phyloP scores from a whole-genome alignment of 768 basidiomycete species.

The Tulasnella sp. region DNA sequence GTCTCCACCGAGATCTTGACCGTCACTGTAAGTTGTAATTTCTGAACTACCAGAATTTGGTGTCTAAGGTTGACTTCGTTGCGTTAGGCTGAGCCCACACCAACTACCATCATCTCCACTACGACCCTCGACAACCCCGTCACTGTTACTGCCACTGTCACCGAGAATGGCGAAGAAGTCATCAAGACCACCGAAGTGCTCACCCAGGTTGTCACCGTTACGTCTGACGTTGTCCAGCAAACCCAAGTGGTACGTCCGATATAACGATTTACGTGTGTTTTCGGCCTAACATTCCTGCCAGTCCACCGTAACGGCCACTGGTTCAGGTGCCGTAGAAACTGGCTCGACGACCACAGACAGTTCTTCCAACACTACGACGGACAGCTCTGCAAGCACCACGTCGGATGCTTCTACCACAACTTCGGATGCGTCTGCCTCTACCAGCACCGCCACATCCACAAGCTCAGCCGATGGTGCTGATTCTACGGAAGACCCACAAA shows the following conservation, averaged over 20 bases:
- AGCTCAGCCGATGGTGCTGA: neutral
- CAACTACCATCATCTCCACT: neutral
- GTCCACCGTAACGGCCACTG: neutral
- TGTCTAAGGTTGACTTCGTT: no score
- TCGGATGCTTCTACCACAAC: neutral
- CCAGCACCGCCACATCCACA: neutral
- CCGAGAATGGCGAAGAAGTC: neutral
- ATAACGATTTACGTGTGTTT: neutral
- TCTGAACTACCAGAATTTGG: neutral
- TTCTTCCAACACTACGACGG: neutral
- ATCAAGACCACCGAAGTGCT: constrained; percentile 1
- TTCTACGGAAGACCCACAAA: constrained; percentile 1
- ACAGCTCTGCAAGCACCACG: neutral
- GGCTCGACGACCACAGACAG: neutral
- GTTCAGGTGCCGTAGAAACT: neutral
- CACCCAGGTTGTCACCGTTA: constrained; percentile 1
- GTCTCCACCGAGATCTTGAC: neutral
- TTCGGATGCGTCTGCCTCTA: neutral
- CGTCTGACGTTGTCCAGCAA: neutral
- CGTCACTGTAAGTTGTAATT: neutral
- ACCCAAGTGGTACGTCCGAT: neutral
- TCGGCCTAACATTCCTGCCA: no score
- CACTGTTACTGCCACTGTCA: constrained; percentile 1
- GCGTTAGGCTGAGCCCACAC: neutral
- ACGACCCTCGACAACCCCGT: neutral